Base-by-base conservation (phyloP, 2,329 filamentous ascomycete species). In the Tolypocladium album region DNA sequence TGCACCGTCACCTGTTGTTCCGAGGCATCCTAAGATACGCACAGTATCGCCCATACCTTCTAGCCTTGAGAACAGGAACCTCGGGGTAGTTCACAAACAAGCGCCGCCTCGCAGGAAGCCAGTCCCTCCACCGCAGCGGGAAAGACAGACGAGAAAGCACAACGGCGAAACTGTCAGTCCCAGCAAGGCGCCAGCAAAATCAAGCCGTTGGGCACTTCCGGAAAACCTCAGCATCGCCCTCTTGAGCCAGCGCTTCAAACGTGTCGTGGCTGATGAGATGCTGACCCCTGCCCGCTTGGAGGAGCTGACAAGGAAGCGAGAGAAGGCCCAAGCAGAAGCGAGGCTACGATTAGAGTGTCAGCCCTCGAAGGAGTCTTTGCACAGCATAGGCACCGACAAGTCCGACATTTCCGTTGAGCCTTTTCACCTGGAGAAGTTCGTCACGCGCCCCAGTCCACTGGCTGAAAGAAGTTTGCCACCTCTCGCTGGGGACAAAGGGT, bases 181-280 rank as follows among this genome's bases (percentile, higher is more conserved):
- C 12, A 20, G 22, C 20, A 50, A 55, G 3, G n/a, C 31, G 8
- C 57, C 62, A 34, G 65, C 64, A 12, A 66, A 65, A 42, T 59
- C 64, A 17, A 68, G 79, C 52, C 75, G 78, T 70, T 83, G 82
- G 80, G 78, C 78, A 17, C 68, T 86, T 38, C 76, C 81, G 0
- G 80, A 82, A 58, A 84, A 83, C 62, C 75, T 86, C 65, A 76
- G 79, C n/a, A 82, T 83, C 38, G 72, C 84, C 13, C 77, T 87
- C 61, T 80, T 74, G 50, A 78, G 79, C 22, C 80, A 79, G 52
- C 74, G 81, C 55, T 84, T 86, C 67, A 76, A 76, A 62, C 77
- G 77, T 55, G 75, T 82, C 58, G 82, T 86, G 62, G 82, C 78
- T 0, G 81, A 85, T 58, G 83, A 87, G 70, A 83, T 85, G 74